Evolutionary conservation across 2,329 filamentous ascomycete genomes (phyloP).

Genomic region (Fusarium sp.): DNA sequence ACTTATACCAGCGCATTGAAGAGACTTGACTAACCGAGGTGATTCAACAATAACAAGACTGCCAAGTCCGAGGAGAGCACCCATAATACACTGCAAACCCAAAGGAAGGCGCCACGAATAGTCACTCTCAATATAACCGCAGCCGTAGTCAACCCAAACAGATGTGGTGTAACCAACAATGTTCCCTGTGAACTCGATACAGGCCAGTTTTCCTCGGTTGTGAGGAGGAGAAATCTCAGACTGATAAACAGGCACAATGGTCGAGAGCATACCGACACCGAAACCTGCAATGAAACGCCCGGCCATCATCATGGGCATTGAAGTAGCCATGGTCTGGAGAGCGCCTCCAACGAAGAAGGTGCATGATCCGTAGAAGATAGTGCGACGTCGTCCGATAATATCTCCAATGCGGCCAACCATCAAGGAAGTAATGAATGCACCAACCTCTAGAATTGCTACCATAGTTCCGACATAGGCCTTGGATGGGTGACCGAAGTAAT

Average conservation of each 20-base stretch:
- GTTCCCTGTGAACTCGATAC: conserved; percentile 98
- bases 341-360: conserved; percentile 89
- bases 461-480: conserved; percentile 93
- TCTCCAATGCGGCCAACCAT: conserved; percentile 90
- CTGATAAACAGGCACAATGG: conserved; percentile 93
- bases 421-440: conserved; percentile 90
- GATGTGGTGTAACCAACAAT: conserved; percentile 96
- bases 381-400: conserved; percentile 87
- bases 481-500: conserved; percentile 92
- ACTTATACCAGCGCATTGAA: conserved; percentile 13
- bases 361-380: conserved; percentile 92
- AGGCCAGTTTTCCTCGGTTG: conserved; percentile 93
- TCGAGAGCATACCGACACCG: conserved; percentile 88
- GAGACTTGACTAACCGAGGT: conserved; percentile 73
- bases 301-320: conserved; percentile 90
- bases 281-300: conserved; percentile 87
- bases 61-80: conserved; percentile 83
- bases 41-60: conserved; percentile 97
- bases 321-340: conserved; percentile 82
- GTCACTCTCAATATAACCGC: conserved; percentile 87
- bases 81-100: conserved; percentile 95
- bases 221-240: conserved; percentile 97
- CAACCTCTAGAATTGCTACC: conserved; percentile 96
- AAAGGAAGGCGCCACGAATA: conserved; percentile 92
- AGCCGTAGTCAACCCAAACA: conserved; percentile 99